Evolutionary conservation across 768 basidiomycete genomes (phyloP), one percentile per base, ranked within the genome.

Genomic region (Xerocomellus dryophilus): DNA sequence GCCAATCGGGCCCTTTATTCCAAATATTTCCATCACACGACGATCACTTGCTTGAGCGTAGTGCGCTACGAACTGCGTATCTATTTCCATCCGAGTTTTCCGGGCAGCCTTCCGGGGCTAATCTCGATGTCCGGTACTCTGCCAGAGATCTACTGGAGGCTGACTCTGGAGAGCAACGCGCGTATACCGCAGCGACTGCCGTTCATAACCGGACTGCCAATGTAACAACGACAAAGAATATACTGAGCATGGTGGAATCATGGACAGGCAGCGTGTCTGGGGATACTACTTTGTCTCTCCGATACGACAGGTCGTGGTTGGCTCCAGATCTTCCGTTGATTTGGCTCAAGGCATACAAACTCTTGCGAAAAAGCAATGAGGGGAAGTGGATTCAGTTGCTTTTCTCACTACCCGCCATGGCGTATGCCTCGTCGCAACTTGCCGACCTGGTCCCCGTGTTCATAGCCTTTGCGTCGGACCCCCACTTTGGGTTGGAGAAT

Each of bases 401-500:
- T 11, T 76, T 76, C 43, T 61, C 66, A 4, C 57, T 75, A 4
- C 59, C 71, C 4, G 63, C 71, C 5, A 64, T 74, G 63, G 65
- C 59, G 14, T 75, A 72, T 57, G 43, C 47, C 4, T 67, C 65
- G 1, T 38, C 61, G 2, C 7, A 53, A 0, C 36, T 41, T 4
- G n/a, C 31, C 3, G 51, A 56, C 5, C 61, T 71, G 31, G 56
- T 72, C 15, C 61, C 67, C 0, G 62, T 64, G 1, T 43, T 76
- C 2, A 38, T 77, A 11, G 65, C 76, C 0, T 72, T 74, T 50
- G 60, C 57, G 0, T 35, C 56, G 2, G 38, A 56, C 11, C 17
- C 59, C 7, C 42, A 38, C 4, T 54, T 66, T 43, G 5, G 38
- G 25, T 17, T 2, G 3, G 56, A 54, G 21, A 9, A 51, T 20